Base-by-base conservation (phyloP, 2,329 filamentous ascomycete species). In the Cryphonectria parasitica region DNA sequence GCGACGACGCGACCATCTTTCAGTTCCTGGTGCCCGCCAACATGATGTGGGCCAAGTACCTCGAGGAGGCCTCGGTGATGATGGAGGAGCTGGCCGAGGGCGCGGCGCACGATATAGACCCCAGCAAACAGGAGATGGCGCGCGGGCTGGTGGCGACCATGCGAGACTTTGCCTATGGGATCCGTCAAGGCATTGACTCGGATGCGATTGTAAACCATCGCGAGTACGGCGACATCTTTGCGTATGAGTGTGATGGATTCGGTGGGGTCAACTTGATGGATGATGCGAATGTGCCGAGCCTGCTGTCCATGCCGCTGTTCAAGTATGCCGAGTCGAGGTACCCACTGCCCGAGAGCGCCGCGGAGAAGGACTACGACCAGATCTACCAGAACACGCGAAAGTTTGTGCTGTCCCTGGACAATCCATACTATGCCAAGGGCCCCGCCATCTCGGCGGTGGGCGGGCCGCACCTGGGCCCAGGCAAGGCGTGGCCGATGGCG, bases 11-110 rank as follows among this genome's bases (percentile, higher is more conserved):
- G 10, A 93, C 91, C 1, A 93, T 93, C 66, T 89, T 94, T 74
- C 91, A 92, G 74, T 93, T 91, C 78, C 89, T 94, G 76, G 93
- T 95, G 74, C 92, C 93, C 0, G 88, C 90, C 45, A 96, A 96
- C 78, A 91, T 91, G 89, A 90, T 91, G 88, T 88, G 90, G 73
- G 83, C 87, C 49, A 81, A 84, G n/a, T 90, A 88, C 74, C 83
- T 92, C 8, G 81, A 83, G 45, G 82, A 84, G 2, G 81, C 86
- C 0, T 82, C 84, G 22, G 77, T 82, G 7, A 89, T 90, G 75
- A 87, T 88, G 83, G 75, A 77, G 61, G 75, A 78, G 71, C 73
- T 80, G 78, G 45, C 79, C 81, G 65, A 79, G 89, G 49, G 79
- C 82, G 82, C 58, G 17, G 45, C 49, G 60, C 68, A 43, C 10